Evolutionary conservation across 108 stramenopile genomes (phyloP), one percentile per base, ranked within the genome.

Genomic region (Nitzschia putrida): DNA sequence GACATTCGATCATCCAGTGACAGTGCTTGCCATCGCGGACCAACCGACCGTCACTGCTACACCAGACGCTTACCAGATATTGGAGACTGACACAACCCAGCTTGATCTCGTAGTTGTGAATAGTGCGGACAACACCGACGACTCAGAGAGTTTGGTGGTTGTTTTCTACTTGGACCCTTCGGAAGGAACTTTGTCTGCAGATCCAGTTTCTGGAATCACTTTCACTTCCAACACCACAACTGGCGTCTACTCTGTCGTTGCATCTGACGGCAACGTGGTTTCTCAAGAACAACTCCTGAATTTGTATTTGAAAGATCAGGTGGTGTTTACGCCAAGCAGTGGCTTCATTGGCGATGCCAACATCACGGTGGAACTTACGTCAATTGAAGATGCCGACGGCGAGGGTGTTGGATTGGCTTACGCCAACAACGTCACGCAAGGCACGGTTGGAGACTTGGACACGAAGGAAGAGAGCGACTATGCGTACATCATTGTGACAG

Each of bases 181-280:
- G 8, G 18, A 53, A n/a, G 53, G 53, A 20, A 21, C 20, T 21
- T n/a, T 53, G 11, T n/a, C 10, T 8, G 53, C 14, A 53, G n/a
- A 8, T n/a, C 8, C 8, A 8, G 18, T 8, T 8, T 9, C 8
- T 20, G 18, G 8, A 8, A n/a, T 53, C 20, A 8, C 18, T 53
- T 53, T 53, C 20, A 53, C 53, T n/a, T 9, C 53, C 53, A 53
- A 53, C 53, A 11, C 53, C 10, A 53, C 53, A 21, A 18, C 53
- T 14, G 53, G 53, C 8, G 53, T 20, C 14, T 53, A 53, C 18
- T n/a, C 53, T 18, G 10, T 53, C 14, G 53, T 21, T 11, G 8
- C 53, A 8, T n/a, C 53, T 20, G 18, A n/a, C 8, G 11, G 8
- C 11, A n/a, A 53, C 53, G 14, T n/a, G 18, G 53, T 20, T 20